Percentiles rank a stretch among this genome's conserved stretches.
Conservation (phyloP, 2,329 filamentous ascomycete species). For the Trichocomaceae sp. region DNA sequence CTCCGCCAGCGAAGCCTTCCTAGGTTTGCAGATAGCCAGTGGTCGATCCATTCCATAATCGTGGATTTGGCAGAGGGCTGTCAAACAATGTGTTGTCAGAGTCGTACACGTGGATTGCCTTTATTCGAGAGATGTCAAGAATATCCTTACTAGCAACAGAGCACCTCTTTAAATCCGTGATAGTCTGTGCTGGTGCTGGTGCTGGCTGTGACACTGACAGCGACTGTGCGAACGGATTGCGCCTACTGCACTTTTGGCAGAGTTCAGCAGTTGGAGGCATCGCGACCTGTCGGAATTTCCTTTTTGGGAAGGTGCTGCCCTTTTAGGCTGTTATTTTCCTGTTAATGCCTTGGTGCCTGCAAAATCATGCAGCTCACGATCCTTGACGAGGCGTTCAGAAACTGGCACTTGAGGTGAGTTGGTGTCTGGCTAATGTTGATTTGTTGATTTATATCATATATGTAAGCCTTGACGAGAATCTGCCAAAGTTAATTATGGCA, state of each 20-base stretch:
- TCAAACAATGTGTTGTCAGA: slow-evolving; percentile 97
- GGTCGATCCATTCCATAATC: slow-evolving; percentile 74
- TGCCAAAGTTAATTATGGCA: no score
- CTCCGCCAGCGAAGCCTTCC: slow-evolving; percentile 71
- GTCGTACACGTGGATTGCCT: slow-evolving; percentile 84
- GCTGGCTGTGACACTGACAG: slow-evolving; percentile 21
- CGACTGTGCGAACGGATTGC: slow-evolving; percentile 15
- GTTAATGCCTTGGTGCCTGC: no score
- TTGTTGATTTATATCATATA: no score
- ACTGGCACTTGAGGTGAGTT: no score
- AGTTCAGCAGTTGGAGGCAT: no score
- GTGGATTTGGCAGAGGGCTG: slow-evolving; percentile 80
- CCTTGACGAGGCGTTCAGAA: no score
- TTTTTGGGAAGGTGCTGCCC: background rate
- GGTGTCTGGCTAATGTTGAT: no score
- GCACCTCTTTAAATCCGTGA: slow-evolving; percentile 68
- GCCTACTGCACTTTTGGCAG: slow-evolving; percentile 32
- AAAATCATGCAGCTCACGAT: no score
- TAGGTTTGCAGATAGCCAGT: slow-evolving; percentile 69
- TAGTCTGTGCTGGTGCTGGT: slow-evolving; percentile 42
- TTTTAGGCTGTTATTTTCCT: no score
- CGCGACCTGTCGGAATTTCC: no score
- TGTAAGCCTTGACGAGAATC: no score
- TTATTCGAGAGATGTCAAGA: slow-evolving; percentile 60
- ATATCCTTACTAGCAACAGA: background rate